These are phyloP conservation scores for Anthracocystis walkeri DNA, from an alignment of 1,284 basidiomycete species.

Conservation along the genomic window DNA sequence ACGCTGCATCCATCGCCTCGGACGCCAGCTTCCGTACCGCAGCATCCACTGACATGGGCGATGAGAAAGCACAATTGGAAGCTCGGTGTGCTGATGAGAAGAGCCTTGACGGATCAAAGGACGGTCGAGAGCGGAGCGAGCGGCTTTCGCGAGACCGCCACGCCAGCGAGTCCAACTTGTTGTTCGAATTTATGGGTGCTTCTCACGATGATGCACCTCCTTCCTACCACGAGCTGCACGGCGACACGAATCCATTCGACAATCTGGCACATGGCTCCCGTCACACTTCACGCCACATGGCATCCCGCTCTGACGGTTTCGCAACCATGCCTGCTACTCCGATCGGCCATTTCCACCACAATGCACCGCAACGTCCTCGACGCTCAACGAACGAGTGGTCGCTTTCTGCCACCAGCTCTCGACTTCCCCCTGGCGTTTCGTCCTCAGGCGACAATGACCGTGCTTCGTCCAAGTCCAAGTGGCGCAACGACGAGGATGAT, in stretches of 20 bases:
- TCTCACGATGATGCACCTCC: slow-evolving; percentile 32
- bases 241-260: slow-evolving; percentile 27
- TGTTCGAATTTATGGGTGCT: slow-evolving; percentile 15
- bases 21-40: slow-evolving; percentile 36
- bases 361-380: slow-evolving; percentile 10
- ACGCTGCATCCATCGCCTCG: slow-evolving; percentile 21
- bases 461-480: not conserved
- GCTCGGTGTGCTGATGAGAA: slow-evolving; percentile 10
- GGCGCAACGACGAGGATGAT: slow-evolving; percentile 11
- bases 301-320: slow-evolving; percentile 15
- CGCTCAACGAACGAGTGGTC: slow-evolving; percentile 16
- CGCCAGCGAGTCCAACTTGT: slow-evolving; percentile 28
- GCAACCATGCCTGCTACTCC: slow-evolving; percentile 26
- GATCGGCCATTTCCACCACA: slow-evolving; percentile 7
- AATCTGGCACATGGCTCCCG: not conserved
- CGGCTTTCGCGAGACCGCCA: slow-evolving; percentile 11
- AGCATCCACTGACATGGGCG: slow-evolving; percentile 8
- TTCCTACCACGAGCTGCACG: slow-evolving; percentile 38
- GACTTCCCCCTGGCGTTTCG: slow-evolving; percentile 17
- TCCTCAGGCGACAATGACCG: not conserved
- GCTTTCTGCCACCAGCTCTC: not conserved
- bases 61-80: slow-evolving; percentile 16
- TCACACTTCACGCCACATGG: slow-evolving; percentile 5
- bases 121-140: not conserved
- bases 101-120: not conserved